These are phyloP conservation scores for Lipomyces yarrowii DNA, from an alignment of 1,139 yeast species.

Conservation along the genomic window DNA sequence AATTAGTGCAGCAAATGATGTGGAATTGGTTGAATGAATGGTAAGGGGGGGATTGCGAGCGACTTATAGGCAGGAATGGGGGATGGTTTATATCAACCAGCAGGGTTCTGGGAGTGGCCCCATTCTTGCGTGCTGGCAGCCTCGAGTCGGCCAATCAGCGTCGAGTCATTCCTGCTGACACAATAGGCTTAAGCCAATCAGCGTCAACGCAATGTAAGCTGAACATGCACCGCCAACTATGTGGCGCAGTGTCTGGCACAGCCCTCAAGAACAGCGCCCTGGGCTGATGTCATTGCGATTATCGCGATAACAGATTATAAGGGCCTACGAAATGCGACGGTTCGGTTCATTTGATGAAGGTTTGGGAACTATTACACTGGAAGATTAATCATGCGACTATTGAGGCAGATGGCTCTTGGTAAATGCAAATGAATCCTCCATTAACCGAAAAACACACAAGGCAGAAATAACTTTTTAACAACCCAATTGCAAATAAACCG, in stretches of 20 bases:
- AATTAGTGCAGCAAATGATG: not conserved
- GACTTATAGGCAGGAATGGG: not conserved
- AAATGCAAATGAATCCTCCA: not conserved
- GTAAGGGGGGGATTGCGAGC: not conserved
- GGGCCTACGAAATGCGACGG: no score
- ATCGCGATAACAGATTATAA: no score
- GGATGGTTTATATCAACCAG: not conserved
- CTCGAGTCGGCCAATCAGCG: not conserved
- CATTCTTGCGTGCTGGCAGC: not conserved
- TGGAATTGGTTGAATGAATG: no score
- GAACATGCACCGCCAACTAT: not conserved
- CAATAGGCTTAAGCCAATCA: not conserved
- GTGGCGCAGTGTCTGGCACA: no score
- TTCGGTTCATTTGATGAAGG: no score
- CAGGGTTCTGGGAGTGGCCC: not conserved
- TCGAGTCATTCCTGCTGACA: not conserved
- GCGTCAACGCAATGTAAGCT: not conserved
- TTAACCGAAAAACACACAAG: not conserved
- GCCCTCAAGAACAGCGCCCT: no score
- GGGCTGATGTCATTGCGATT: no score
- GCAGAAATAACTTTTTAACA: not conserved
- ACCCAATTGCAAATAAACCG: not conserved
- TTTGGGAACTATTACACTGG: no score
- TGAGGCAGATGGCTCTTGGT: not conserved
- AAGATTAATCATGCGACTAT: no score